Percentiles rank a stretch among this genome's conserved stretches.
Conservation (phyloP, 2,329 filamentous ascomycete genomes). For the Fusarium sp. region DNA sequence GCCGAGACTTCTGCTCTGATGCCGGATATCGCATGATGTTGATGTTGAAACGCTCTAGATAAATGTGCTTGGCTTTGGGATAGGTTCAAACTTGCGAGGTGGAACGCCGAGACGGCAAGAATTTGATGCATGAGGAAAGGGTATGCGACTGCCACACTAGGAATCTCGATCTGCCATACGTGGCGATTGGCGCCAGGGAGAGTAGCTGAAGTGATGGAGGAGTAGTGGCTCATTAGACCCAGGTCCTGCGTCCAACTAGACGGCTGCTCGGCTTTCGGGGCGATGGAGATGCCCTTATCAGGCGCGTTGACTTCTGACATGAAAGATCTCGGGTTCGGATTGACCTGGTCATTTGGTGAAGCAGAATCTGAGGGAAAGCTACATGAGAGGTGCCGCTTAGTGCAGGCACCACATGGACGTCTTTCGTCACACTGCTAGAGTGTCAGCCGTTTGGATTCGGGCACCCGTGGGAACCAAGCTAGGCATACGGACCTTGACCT, state of each 20-base stretch:
- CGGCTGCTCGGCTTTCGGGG: not conserved
- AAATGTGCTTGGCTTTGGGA: not conserved
- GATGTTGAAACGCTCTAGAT: constrained; percentile 10
- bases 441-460: not conserved
- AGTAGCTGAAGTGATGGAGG: constrained; percentile 2
- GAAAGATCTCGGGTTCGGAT: not conserved
- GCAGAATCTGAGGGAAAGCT: not conserved
- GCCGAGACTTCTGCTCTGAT: constrained; percentile 2
- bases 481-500: constrained; percentile 3
- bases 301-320: not conserved
- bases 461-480: not conserved
- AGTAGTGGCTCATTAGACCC: constrained; percentile 16
- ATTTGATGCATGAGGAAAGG: constrained; percentile 19
- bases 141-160: not conserved
- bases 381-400: not conserved
- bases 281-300: not conserved
- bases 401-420: constrained; percentile 13
- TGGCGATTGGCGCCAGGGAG: constrained; percentile 4
- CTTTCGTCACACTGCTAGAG: constrained; percentile 6
- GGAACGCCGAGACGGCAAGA: constrained; percentile 15
- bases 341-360: not conserved
- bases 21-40: constrained; percentile 12
- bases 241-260: constrained; percentile 4
- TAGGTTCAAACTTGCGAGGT: constrained; percentile 5
- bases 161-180: constrained; percentile 10